phyloP scores from a whole-genome alignment of 1,139 yeast genomes.

The Suhomyces maxii region DNA sequence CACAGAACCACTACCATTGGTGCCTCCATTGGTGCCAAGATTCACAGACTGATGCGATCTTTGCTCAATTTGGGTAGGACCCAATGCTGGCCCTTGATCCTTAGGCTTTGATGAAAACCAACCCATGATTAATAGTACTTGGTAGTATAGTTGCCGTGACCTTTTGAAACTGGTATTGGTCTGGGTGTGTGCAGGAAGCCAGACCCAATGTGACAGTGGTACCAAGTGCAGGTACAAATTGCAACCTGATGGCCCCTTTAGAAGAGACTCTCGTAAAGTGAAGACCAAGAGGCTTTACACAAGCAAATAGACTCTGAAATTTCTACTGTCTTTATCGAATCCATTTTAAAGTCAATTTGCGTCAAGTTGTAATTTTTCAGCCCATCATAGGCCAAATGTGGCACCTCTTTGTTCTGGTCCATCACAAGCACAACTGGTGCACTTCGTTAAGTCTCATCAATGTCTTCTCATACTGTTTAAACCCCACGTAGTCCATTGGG shows the following conservation, averaged over 20 bases:
- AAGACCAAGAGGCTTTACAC: too few species aligned
- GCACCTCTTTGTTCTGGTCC: too few species aligned
- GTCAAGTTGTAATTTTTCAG: too few species aligned
- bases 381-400: too few species aligned
- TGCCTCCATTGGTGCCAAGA: conserved; percentile 11
- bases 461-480: conserved; percentile 28
- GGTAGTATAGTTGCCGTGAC: not conserved
- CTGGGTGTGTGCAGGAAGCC: not conserved
- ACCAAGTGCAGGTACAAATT: too few species aligned
- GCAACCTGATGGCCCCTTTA: too few species aligned
- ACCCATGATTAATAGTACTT: conserved; percentile 19
- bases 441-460: conserved; percentile 38
- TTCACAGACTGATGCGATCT: conserved; percentile 34
- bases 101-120: conserved; percentile 22
- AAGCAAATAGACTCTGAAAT: too few species aligned
- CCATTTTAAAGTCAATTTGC: too few species aligned
- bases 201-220: too few species aligned
- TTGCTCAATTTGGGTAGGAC: conserved; percentile 31
- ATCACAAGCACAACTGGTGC: conserved; percentile 23
- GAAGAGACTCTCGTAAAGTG: too few species aligned
- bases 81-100: not conserved
- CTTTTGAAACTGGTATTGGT: not conserved
- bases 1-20: not conserved
- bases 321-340: too few species aligned
- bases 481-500: conserved; percentile 22